Conservation (phyloP, 257 asterid species). For the Craterostigma plantagineum region DNA sequence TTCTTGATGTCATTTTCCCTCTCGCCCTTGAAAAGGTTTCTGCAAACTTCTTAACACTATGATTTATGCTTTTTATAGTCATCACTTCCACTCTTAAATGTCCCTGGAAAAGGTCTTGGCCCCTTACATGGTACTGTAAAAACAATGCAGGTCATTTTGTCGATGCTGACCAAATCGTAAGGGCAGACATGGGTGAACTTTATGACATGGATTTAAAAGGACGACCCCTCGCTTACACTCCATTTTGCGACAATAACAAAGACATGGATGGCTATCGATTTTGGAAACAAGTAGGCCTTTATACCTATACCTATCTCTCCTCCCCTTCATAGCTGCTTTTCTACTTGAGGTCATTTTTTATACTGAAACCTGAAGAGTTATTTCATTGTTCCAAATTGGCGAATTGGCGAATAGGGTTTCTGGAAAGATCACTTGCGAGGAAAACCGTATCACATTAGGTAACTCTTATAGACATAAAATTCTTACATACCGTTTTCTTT, state of each 20-base stretch:
- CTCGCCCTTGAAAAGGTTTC: slow-evolving; percentile 86
- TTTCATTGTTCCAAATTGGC: slow-evolving; percentile 10
- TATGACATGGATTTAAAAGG: slow-evolving; percentile 88
- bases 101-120: too few relatives aligned
- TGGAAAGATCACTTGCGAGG: slow-evolving; percentile 99
- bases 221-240: slow-evolving; percentile 87
- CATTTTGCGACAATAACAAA: slow-evolving; percentile 94
- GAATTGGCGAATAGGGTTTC: slow-evolving; percentile 74
- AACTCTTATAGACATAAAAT: background rate
- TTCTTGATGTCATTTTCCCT: slow-evolving; percentile 97
- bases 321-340: too few relatives aligned
- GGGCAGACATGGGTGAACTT: slow-evolving; percentile 96
- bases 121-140: too few relatives aligned
- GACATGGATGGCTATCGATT: slow-evolving; percentile 98
- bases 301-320: too few relatives aligned
- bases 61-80: slow-evolving; percentile 3
- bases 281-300: slow-evolving; percentile 74
- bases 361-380: too few relatives aligned
- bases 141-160: slow-evolving; percentile 82
- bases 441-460: slow-evolving; percentile 93
- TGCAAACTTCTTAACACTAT: background rate
- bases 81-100: too few relatives aligned
- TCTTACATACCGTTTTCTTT: background rate
- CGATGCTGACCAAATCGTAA: slow-evolving; percentile 89
- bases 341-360: too few relatives aligned